A percentile compares a stretch with the other conserved stretches of the same genome.
These are phyloP conservation scores for Exophiala phaeomuriformis DNA, from an alignment of 2,329 filamentous ascomycete species.

Conservation along the genomic window DNA sequence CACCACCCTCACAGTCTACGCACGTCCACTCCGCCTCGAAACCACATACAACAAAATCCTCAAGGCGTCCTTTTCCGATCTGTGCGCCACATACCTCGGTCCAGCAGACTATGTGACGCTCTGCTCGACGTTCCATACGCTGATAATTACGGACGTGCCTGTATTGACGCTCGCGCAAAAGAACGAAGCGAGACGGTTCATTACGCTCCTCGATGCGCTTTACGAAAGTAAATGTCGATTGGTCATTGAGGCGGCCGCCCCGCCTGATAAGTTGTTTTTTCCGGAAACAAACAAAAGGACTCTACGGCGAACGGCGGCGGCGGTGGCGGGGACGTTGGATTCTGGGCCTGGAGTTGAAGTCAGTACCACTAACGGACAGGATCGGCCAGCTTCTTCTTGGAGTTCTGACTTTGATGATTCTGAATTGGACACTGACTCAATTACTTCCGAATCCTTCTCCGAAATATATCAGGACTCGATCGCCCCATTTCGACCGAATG, in stretches of 20 bases:
- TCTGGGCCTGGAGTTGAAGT: not conserved
- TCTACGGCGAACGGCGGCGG: not conserved
- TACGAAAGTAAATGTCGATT: slow-evolving; percentile 78
- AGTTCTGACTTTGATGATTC: not conserved
- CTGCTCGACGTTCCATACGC: slow-evolving; percentile 70
- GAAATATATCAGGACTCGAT: slow-evolving; percentile 74
- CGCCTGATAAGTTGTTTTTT: slow-evolving; percentile 71
- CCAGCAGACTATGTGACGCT: slow-evolving; percentile 78
- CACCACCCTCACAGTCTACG: slow-evolving; percentile 26
- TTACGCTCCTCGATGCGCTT: slow-evolving; percentile 70
- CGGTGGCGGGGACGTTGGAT: not conserved
- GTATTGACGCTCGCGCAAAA: slow-evolving; percentile 61
- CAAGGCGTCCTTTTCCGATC: slow-evolving; percentile 60
- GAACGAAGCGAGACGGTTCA: slow-evolving; percentile 73
- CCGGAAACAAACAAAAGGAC: slow-evolving; percentile 45
- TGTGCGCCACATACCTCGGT: slow-evolving; percentile 60
- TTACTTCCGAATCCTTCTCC: slow-evolving; percentile 58
- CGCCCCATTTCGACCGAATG: slow-evolving; percentile 70
- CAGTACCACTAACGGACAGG: no score
- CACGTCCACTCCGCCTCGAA: slow-evolving; percentile 43
- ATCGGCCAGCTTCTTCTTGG: no score
- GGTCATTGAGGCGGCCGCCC: slow-evolving; percentile 58
- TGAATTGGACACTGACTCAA: slow-evolving; percentile 39
- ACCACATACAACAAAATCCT: slow-evolving; percentile 47
- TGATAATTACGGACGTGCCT: slow-evolving; percentile 65